phyloP scores from a whole-genome alignment of 768 basidiomycete genomes.

The Hericium alpestre region DNA sequence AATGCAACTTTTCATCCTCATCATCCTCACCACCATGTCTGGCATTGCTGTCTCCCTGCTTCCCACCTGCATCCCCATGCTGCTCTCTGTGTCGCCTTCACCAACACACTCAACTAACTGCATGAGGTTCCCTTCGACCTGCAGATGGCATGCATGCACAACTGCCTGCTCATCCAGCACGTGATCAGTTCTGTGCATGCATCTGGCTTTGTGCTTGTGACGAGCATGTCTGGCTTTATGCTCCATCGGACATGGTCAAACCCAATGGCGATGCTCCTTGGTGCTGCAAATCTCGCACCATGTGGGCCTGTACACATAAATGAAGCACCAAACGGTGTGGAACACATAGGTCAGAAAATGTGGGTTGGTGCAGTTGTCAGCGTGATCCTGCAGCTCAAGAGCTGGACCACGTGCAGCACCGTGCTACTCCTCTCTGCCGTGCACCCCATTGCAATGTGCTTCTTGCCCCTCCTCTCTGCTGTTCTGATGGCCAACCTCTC shows the following conservation, averaged over 20 bases:
- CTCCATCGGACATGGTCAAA: slow-evolving; percentile 80
- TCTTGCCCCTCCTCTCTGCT: too few relatives aligned
- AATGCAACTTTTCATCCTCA: slow-evolving; percentile 66
- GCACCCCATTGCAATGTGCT: too few relatives aligned
- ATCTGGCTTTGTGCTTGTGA: slow-evolving; percentile 59
- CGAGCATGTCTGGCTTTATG: slow-evolving; percentile 73
- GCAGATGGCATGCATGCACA: slow-evolving; percentile 87
- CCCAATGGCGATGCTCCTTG: slow-evolving; percentile 74
- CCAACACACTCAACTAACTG: slow-evolving; percentile 90
- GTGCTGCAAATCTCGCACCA: slow-evolving; percentile 84
- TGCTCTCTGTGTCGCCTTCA: slow-evolving; percentile 87
- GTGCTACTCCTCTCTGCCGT: slow-evolving; percentile 54
- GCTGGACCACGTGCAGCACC: slow-evolving; percentile 93
- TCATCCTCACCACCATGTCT: slow-evolving; percentile 82
- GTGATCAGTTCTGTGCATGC: slow-evolving; percentile 90
- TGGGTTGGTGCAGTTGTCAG: slow-evolving; percentile 95
- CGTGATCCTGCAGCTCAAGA: slow-evolving; percentile 89
- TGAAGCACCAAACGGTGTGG: slow-evolving; percentile 70
- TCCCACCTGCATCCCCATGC: too few relatives aligned
- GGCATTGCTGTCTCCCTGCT: slow-evolving; percentile 89
- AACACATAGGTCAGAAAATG: too few relatives aligned
- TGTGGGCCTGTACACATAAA: slow-evolving; percentile 83
- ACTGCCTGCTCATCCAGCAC: slow-evolving; percentile 77
- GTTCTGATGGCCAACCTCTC: too few relatives aligned
- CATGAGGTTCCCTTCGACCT: slow-evolving; percentile 93